Base-by-base conservation (phyloP, 1,139 yeast genomes). In the Scheffersomyces parashehatae region DNA sequence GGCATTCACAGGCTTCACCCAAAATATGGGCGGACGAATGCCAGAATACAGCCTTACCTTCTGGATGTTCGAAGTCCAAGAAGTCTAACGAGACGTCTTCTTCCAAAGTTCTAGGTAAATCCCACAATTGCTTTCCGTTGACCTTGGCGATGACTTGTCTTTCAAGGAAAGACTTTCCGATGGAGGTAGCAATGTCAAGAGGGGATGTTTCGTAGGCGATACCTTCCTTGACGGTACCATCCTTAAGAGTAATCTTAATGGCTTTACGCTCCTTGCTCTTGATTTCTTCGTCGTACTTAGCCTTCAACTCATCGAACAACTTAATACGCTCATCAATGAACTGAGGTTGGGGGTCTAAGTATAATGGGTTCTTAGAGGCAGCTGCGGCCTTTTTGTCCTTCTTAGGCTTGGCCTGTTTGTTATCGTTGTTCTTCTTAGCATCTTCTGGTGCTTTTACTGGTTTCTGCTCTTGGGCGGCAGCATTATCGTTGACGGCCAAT, bases 1-100 rank as follows among this genome's bases (percentile, higher is more conserved):
- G 95, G 66, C 97, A 87, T 73, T 95, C 99, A 73, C 96, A 86
- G 41, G 98, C 95, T 73, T 95, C 99, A 68, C 99, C 99, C 56
- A 95, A 77, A 48, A 95, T 93, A 70, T 95, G 99, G 45, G 99
- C 99, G 55, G 96, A 86, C 4, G 99, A 93, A 68, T 95, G 99
- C 99, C 99, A 95, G 72, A 95, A 95, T 38, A 93, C 99, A 53
- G 83, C 83, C 65, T 85, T 88, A 67, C 98, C 99, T 63, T 91
- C 98, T 16, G 88, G 89, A 51, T 70, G 73, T 20, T 73, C 79
- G 45, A 95, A 95, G 52, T 74, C 79, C 50, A 72, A 69, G 58
- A 90, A 86, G 64, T 89, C 95, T 53, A 95, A 74, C 37, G 69
- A 65, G 40, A 79, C 73, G 54, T 85, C 89, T 29, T 68, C 77